Conservation (phyloP, 306 rosid species). For the Purshia tridentata region DNA sequence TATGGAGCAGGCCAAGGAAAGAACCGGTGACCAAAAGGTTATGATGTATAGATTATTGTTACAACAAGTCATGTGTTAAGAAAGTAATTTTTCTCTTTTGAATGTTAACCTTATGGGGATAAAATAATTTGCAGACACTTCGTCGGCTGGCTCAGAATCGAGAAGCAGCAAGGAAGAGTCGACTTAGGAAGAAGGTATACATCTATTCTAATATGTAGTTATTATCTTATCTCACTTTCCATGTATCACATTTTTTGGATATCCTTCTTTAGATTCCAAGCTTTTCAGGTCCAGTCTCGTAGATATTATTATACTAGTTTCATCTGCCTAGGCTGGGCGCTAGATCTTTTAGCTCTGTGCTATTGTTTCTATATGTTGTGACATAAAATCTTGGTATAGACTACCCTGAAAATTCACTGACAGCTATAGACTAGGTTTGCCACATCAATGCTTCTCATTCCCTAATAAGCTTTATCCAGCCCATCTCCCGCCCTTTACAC, state of each 20-base stretch:
- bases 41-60: background rate
- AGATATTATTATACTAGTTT: background rate
- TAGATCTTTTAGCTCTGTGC: background rate
- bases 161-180: conserved; percentile 79
- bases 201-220: background rate
- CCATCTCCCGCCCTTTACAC: background rate
- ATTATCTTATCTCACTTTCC: background rate
- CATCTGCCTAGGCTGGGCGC: background rate
- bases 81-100: background rate
- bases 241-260: background rate
- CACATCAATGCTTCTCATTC: conserved; percentile 9
- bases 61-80: background rate
- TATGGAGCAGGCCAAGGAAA: conserved; percentile 44
- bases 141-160: conserved; percentile 80
- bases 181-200: conserved; percentile 68
- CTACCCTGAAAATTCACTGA: conserved; percentile 1
- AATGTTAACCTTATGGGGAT: background rate
- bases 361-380: background rate
- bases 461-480: background rate
- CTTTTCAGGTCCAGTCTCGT: too few relatives aligned
- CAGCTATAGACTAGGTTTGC: background rate
- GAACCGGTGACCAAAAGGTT: conserved; percentile 65
- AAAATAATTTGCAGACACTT: conserved; percentile 36
- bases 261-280: background rate
- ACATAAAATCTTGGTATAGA: conserved; percentile 4